Percentiles rank a stretch among this genome's conserved stretches.
Conservation (phyloP, 1,284 basidiomycete species). For the Moniliophthora roreri region DNA sequence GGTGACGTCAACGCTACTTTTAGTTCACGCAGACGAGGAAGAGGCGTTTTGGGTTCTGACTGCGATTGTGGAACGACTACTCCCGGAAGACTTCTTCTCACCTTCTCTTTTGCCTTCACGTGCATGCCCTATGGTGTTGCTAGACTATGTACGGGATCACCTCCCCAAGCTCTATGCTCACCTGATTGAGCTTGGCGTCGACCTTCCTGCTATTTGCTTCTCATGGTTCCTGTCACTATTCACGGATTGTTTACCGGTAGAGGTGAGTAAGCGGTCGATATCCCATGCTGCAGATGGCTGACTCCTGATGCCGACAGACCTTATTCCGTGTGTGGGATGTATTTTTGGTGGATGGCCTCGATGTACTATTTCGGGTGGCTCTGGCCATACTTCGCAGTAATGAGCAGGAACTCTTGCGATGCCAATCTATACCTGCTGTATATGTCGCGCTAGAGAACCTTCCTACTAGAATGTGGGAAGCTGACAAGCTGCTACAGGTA, state of each 20-base stretch:
- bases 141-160: slow-evolving; percentile 81
- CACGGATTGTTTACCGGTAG: slow-evolving; percentile 94
- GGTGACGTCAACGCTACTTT: slow-evolving; percentile 88
- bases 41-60: slow-evolving; percentile 96
- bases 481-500: slow-evolving; percentile 87
- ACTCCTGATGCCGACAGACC: slow-evolving; percentile 47
- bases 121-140: slow-evolving; percentile 89
- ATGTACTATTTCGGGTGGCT: slow-evolving; percentile 90
- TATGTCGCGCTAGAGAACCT: slow-evolving; percentile 86
- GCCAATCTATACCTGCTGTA: slow-evolving; percentile 82
- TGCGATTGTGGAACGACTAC: slow-evolving; percentile 84
- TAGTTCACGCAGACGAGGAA: slow-evolving; percentile 93
- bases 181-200: slow-evolving; percentile 79
- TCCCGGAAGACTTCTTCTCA: slow-evolving; percentile 84
- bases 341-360: slow-evolving; percentile 92
- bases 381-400: slow-evolving; percentile 84
- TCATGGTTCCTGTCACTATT: slow-evolving; percentile 98
- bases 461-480: slow-evolving; percentile 90
- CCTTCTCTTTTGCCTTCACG: slow-evolving; percentile 85
- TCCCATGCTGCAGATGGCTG: neutral
- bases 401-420: slow-evolving; percentile 79
- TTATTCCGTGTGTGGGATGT: slow-evolving; percentile 93
- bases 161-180: slow-evolving; percentile 79
- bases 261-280: slow-evolving; percentile 51
- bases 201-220: slow-evolving; percentile 93